These are phyloP conservation scores for Choiromyces venosus DNA, from an alignment of 495 filamentous ascomycete species.

Conservation along the genomic window DNA sequence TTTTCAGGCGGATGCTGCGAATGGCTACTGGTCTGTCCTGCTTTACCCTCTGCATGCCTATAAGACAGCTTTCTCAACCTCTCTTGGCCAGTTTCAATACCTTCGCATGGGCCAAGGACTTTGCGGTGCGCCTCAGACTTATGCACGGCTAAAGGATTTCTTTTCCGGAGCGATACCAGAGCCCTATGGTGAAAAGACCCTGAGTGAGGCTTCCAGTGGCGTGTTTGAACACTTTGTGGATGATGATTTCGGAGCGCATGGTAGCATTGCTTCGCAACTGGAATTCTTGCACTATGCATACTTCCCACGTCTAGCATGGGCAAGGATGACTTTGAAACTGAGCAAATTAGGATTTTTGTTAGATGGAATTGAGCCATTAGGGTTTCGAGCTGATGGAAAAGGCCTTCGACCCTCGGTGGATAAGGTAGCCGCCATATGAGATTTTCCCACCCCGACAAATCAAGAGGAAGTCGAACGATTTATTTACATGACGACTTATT, in stretches of 20 bases:
- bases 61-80: slow-evolving; percentile 19
- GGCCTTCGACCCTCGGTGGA: background rate
- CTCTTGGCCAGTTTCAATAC: slow-evolving; percentile 12
- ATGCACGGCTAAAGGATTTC: slow-evolving; percentile 10
- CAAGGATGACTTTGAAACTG: background rate
- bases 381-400: background rate
- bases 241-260: slow-evolving; percentile 1
- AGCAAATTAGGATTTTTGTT: background rate
- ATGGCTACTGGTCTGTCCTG: slow-evolving; percentile 3
- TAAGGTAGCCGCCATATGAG: background rate
- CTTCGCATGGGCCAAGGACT: slow-evolving; percentile 10
- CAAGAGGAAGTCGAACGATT: background rate
- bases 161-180: background rate
- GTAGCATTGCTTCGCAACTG: background rate
- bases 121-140: slow-evolving; percentile 5
- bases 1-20: slow-evolving; percentile 1
- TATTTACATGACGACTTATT: slow-evolving; percentile 4
- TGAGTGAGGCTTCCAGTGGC: background rate
- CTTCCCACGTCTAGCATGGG: slow-evolving; percentile 1
- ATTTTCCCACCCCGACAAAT: background rate
- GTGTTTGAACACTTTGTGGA: slow-evolving; percentile 9
- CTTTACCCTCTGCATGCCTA: slow-evolving; percentile 5
- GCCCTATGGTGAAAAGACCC: background rate
- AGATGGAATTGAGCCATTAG: background rate
- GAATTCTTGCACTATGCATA: slow-evolving; percentile 5